Evolutionary conservation across 164 flowering plant genomes (phyloP), one percentile per base, ranked within the genome.

Genomic region (Nelumbo lutea): DNA sequence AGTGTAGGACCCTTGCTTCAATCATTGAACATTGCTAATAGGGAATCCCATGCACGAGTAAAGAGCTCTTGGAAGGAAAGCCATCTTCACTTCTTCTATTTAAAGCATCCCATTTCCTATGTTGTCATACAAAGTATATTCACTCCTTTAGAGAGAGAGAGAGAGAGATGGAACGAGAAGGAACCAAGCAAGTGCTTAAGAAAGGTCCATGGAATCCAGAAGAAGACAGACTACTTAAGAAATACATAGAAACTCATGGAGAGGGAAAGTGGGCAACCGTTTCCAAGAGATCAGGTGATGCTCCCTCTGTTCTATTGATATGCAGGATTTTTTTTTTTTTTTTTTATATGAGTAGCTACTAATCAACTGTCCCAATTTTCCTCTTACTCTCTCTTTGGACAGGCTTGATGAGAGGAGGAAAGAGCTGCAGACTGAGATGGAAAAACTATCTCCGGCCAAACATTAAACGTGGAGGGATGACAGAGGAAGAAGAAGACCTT

Each of bases 391-490:
- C n/a, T 50, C 58, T 56, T 27, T 61, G 51, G 40, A 27, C 77
- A 86, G 89, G 89, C 40, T 67, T 86, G 67, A 72, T 42, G 83
- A 79, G 89, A 46, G 80, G 86, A 48, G 87, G 83, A 56, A 83
- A 83, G 76, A 86, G 89, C 66, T 83, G 89, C 71, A 83, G 89
- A 55, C 71, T 86, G 38, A 82, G 89, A 79, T 86, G 89, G 89
- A 86, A 82, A 75, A 86, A 86, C 65, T 82, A 86, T 70, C 73
- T 86, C 45, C 81, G 89, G 62, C 89, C 89, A 4, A 78, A 84
- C 73, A 75, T 82, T n/a, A 86, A 86, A 68, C 78, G 79, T 5
- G 89, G 87, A 2, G 70, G 15, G 14, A 84, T 86, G 78, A 76
- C 83, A 7, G 57, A 78, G 70, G 84, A 81, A 42, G 89, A 86